Conservation (phyloP, 331 rosid genomes). For the Quercus lobata region DNA sequence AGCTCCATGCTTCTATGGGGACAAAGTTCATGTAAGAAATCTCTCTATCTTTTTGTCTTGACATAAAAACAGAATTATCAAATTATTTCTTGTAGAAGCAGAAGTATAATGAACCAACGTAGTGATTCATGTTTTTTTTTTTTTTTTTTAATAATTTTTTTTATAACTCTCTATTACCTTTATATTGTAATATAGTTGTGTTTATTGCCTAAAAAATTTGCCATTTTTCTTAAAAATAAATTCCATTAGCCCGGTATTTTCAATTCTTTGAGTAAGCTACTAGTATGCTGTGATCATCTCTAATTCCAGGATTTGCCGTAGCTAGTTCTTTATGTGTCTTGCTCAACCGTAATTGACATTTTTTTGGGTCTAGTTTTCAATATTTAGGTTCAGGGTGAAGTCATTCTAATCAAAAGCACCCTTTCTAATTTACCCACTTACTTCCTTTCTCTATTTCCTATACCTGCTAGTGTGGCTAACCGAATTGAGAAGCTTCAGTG, state of each 20-base stretch:
- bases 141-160: no score
- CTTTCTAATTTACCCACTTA: no score
- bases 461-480: no score
- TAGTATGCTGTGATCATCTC: background rate
- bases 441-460: no score
- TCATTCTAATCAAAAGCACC: no score
- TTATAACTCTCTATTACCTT: background rate
- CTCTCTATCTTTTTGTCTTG: background rate
- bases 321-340: background rate
- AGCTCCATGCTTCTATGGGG: constrained; percentile 66
- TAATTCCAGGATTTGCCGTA: background rate
- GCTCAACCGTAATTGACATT: background rate
- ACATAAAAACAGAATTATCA: background rate
- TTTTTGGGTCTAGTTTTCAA: background rate
- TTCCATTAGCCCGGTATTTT: background rate
- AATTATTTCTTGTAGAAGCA: background rate
- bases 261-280: background rate
- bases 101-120: background rate
- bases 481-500: no score
- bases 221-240: background rate
- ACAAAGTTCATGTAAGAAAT: constrained; percentile 79
- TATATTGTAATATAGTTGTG: background rate
- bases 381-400: background rate
- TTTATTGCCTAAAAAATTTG: background rate
- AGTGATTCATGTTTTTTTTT: background rate